Evolutionary conservation across 495 filamentous ascomycete genomes (phyloP), one percentile per base, ranked within the genome.

Genomic region (Penicillium malachiteum): DNA sequence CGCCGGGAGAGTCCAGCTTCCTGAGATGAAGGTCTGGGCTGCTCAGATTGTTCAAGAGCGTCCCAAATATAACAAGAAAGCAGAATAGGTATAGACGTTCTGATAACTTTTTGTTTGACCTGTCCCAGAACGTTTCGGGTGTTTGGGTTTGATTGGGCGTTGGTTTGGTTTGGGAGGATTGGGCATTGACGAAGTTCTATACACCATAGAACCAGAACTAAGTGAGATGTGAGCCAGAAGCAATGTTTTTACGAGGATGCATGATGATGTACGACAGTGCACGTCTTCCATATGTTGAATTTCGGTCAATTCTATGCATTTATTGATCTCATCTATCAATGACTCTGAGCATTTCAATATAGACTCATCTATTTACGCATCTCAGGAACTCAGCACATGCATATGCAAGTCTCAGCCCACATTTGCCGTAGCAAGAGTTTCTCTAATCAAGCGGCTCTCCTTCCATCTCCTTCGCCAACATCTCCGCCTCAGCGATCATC

Each of bases 1-100:
- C 46, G 84, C 87, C 37, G 72, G 63, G n/a, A 80, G 78, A 50
- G 86, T 98, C 55, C 80, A 81, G 58, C 72, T 93, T 57, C 81
- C 83, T 8, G 92, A 96, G 74, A 85, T 89, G 45, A 82, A 87
- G 71, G 83, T 72, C 31, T 98, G 95, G 94, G 84, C 82, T 3
- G 80, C 80, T 21, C 85, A 89, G 56, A 71, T 96, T 6, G 71
- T 97, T 56, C 72, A 76, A 63, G 95, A 98, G 77, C 77, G 93
- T 14, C 57, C 41, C 75, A 86, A 62, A 79, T 77, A 51, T 42
- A 41, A 47, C n/a, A 34, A 50, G 43, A 46, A 26, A 26, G 21
- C 21, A 26, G 21, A 26, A 26, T 26, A 26, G 21, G 21, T 26
- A 26, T 4, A 26, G 1, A 26, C 21, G 2, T 26, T 26, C 21